Evolutionary conservation across 345 rosid genomes (phyloP).

Genomic region (Boechera retrofracta): DNA sequence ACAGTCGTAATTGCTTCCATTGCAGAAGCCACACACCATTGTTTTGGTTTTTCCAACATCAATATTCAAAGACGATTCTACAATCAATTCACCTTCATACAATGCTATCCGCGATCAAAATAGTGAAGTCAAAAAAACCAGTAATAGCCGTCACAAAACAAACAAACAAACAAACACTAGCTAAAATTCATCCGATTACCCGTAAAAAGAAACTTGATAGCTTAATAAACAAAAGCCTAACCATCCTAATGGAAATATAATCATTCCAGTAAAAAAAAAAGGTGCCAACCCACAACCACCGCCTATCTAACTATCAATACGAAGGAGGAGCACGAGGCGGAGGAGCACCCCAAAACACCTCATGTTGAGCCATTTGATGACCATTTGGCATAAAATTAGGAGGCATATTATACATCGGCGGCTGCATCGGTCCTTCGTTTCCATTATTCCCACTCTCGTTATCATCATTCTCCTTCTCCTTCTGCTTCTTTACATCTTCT

Average conservation of each 20-base stretch:
- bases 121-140: constrained; percentile 29
- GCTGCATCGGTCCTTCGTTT: constrained; percentile 55
- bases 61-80: constrained; percentile 26
- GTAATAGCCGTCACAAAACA: constrained; percentile 31
- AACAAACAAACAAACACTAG: constrained; percentile 39
- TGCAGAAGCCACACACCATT: constrained; percentile 34
- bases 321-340: constrained; percentile 72
- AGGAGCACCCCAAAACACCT: constrained; percentile 78
- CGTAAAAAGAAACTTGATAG: constrained; percentile 13
- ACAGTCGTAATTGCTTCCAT: constrained; percentile 1
- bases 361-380: constrained; percentile 74
- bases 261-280: constrained; percentile 26
- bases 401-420: constrained; percentile 63
- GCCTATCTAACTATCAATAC: constrained; percentile 45
- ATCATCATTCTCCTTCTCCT: constrained; percentile 49
- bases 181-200: constrained; percentile 33
- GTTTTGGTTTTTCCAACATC: constrained; percentile 15
- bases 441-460: constrained; percentile 28
- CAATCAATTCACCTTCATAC: constrained; percentile 25
- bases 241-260: constrained; percentile 30
- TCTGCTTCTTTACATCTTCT: constrained; percentile 45
- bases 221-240: constrained; percentile 41
- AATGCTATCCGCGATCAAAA: constrained; percentile 33
- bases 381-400: constrained; percentile 73
- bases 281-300: not conserved